Base-by-base conservation (phyloP, 78 protist genomes). In the Monocercomonoides exilis region DNA sequence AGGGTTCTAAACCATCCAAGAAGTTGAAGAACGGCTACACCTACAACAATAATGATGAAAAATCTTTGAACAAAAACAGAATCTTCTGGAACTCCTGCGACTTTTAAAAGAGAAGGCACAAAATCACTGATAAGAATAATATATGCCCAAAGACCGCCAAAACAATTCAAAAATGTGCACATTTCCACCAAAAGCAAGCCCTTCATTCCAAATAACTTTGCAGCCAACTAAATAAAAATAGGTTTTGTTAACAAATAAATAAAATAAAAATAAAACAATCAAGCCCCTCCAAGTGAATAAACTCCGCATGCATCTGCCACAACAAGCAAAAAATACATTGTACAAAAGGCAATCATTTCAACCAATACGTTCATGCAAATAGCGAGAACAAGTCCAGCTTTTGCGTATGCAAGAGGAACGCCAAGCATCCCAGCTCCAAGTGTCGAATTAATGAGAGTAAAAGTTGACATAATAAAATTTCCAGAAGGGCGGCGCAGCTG, bases 401-500 rank as follows among this genome's bases (percentile, higher is more conserved):
- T 33, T 33, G 82, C 6, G 11, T 33, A 79, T 5, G 82, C 82
- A 21, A 6, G 82, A 36, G 82, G 82, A 21, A 79, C 5, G 4
- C 82, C 82, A 41, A 79, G 82, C 82, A 79, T 21, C 5, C 82
- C 82, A 4, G 82, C 82, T 33, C 82, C 82, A 41, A 79, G 6
- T 32, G 82, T 79, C 11, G 82, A 79, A 33, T 6, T 79, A 33
- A 79, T 41, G 45, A 79, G 21, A 79, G 11, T 79, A 79, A 79
- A 32, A 4, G 36, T 41, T 38, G 70, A 11, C 70, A 54, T 21
- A 54, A 21, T 11, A 54, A 54, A 54, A 11, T 54, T 54, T 11
- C 38, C 70, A 54, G n/a, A n/a, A n/a, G n/a, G n/a, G n/a, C n/a
- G n/a, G n/a, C n/a, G n/a, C n/a, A n/a, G n/a, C n/a, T n/a, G n/a